These are phyloP conservation scores for Blepharisma japonicum DNA, from an alignment of 73 alveolate species.

Conservation along the genomic window DNA sequence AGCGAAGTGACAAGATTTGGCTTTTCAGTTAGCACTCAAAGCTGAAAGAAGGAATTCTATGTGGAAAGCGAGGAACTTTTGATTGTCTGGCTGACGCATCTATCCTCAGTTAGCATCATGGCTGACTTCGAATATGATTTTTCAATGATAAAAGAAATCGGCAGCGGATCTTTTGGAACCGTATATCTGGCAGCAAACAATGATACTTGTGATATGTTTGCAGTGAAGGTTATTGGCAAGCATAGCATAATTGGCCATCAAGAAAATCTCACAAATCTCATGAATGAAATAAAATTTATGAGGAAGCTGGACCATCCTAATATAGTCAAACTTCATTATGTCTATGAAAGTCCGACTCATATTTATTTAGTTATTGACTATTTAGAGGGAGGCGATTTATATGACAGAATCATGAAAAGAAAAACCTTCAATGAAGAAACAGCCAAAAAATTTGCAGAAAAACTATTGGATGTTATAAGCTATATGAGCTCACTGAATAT, in stretches of 20 bases:
- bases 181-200: background rate
- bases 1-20: background rate
- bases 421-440: slow-evolving; percentile 42
- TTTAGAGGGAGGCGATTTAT: slow-evolving; percentile 76
- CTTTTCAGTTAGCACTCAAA: background rate
- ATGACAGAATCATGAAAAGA: slow-evolving; percentile 67
- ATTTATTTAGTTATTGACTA: slow-evolving; percentile 65
- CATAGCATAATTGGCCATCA: background rate
- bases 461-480: slow-evolving; percentile 29
- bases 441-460: slow-evolving; percentile 27
- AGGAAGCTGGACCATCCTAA: slow-evolving; percentile 83
- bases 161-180: background rate
- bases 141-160: background rate
- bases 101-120: background rate
- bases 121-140: background rate
- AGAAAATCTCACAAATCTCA: slow-evolving; percentile 26
- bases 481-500: slow-evolving; percentile 23
- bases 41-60: background rate
- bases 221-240: background rate
- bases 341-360: slow-evolving; percentile 67
- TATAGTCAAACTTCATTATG: slow-evolving; percentile 75
- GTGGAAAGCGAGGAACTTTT: background rate
- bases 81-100: background rate
- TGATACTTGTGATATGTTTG: background rate
- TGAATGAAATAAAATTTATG: slow-evolving; percentile 83